Evolutionary conservation across 2,329 filamentous ascomycete genomes (phyloP).

Genomic region (Cladophialophora chaetospira): DNA sequence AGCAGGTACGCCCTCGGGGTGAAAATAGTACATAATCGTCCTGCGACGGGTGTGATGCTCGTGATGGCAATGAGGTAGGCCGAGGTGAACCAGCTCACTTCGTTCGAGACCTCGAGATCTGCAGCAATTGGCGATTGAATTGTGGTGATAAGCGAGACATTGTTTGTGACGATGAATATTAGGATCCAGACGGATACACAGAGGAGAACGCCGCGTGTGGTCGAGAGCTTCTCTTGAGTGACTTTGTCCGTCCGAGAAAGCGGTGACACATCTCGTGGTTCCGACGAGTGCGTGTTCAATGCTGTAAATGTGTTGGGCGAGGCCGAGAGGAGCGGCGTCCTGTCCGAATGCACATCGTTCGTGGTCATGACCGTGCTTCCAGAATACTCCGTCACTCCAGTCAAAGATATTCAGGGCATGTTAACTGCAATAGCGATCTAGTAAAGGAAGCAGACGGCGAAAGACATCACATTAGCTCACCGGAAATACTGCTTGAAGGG

Average conservation of each 20-base stretch:
- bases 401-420: not conserved
- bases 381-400: not conserved
- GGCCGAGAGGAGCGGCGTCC: conserved; percentile 16
- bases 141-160: conserved; percentile 80
- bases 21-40: conserved; percentile 74
- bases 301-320: conserved; percentile 1
- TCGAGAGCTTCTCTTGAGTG: conserved; percentile 10
- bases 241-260: not conserved
- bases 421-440: not conserved
- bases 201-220: conserved; percentile 21
- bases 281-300: not conserved
- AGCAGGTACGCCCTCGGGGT: conserved; percentile 64
- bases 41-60: conserved; percentile 67
- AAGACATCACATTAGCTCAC: no score
- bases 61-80: conserved; percentile 68
- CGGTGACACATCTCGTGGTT: not conserved
- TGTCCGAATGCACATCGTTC: conserved; percentile 9
- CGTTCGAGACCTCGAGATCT: conserved; percentile 72
- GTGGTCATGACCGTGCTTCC: conserved; percentile 1
- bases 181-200: conserved; percentile 31
- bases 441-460: not conserved
- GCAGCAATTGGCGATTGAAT: conserved; percentile 75
- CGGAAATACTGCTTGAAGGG: no score
- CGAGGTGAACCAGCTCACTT: conserved; percentile 79
- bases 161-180: conserved; percentile 43